Evolutionary conservation across 2,329 filamentous ascomycete genomes (phyloP).

Genomic region (Clonostachys rosea): DNA sequence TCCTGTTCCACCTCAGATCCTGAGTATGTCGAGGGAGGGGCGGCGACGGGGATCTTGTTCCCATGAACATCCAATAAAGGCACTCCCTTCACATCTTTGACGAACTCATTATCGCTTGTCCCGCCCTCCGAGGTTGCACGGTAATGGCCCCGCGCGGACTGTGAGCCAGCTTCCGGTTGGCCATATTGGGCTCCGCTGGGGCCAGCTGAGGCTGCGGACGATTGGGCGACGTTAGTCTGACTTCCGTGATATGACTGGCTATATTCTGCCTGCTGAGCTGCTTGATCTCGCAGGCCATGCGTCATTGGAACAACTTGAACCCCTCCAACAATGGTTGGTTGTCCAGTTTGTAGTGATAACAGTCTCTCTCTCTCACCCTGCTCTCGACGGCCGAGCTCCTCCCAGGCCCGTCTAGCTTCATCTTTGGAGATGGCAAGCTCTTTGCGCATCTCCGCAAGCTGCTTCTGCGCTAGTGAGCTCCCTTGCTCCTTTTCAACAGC

Average conservation of each 20-base stretch:
- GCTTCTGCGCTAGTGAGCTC: slow-evolving; percentile 70
- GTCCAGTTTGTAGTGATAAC: slow-evolving; percentile 77
- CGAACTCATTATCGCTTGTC: slow-evolving; percentile 69
- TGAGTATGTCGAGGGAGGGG: slow-evolving; percentile 34
- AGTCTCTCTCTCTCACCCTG: slow-evolving; percentile 89
- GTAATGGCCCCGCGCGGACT: background rate
- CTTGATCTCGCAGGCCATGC: slow-evolving; percentile 54
- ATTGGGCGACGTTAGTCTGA: slow-evolving; percentile 1
- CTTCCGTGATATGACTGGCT: slow-evolving; percentile 28
- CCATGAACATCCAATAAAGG: slow-evolving; percentile 58
- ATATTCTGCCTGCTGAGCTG: slow-evolving; percentile 29
- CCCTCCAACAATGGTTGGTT: slow-evolving; percentile 84
- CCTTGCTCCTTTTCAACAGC: slow-evolving; percentile 65
- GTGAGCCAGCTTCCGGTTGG: background rate
- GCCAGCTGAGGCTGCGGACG: slow-evolving; percentile 1
- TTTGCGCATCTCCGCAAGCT: slow-evolving; percentile 85
- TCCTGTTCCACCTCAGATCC: slow-evolving; percentile 49
- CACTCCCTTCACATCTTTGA: slow-evolving; percentile 55
- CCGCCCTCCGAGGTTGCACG: slow-evolving; percentile 48
- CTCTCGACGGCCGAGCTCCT: slow-evolving; percentile 88
- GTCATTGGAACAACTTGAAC: slow-evolving; percentile 95
- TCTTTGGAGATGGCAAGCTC: slow-evolving; percentile 94
- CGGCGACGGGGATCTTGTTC: slow-evolving; percentile 50
- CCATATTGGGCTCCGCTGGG: background rate
- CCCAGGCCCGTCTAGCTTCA: slow-evolving; percentile 92